Base-by-base conservation (phyloP, 2,329 filamentous ascomycete genomes). In the Diaporthe capsici region DNA sequence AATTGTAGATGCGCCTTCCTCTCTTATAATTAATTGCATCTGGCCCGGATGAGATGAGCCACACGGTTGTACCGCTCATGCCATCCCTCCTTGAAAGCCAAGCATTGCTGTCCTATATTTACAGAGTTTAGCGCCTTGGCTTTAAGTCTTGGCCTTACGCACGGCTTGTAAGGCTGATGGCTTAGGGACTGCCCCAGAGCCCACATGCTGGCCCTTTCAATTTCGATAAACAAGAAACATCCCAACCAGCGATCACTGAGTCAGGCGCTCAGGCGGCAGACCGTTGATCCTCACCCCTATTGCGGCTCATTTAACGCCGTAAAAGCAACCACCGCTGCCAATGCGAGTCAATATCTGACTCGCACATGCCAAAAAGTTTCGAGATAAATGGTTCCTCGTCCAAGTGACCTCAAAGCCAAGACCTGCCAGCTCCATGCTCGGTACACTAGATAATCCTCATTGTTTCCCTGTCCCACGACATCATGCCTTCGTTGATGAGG, bases 71-170 rank as follows among this genome's bases (percentile, higher is more conserved):
- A 49, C 42, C 25, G 6, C 28, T 44, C 13, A 51, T n/a, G 61
- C 42, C 17, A 34, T n/a, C 7, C 61, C 44, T 34, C 44, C 44
- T n/a, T 51, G 42, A 51, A 51, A 37, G 61, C 61, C 61, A 67
- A 67, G 44, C 61, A 67, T 67, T 67, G 20, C 28, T 51, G 28
- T 49, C 61, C 61, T 67, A 51, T 67, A 37, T 37, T 67, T 67
- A 51, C 42, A 20, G 44, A 7, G 15, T 12, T 44, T 47, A 20
- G 39, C 28, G 61, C 8, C 42, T 65, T 47, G 57, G 34, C 57
- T 9, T 39, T 15, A 4, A 61, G 44, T 37, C 28, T 67, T 37
- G 44, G 39, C 44, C 61, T 17, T 12, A 6, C 20, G 61, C 44
- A 37, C 28, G 61, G 20, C n/a, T 20, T 6, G 49, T 51, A 37